These are phyloP conservation scores for Wickerhamomyces chambardii DNA, from an alignment of 805 yeast species.

Conservation along the genomic window DNA sequence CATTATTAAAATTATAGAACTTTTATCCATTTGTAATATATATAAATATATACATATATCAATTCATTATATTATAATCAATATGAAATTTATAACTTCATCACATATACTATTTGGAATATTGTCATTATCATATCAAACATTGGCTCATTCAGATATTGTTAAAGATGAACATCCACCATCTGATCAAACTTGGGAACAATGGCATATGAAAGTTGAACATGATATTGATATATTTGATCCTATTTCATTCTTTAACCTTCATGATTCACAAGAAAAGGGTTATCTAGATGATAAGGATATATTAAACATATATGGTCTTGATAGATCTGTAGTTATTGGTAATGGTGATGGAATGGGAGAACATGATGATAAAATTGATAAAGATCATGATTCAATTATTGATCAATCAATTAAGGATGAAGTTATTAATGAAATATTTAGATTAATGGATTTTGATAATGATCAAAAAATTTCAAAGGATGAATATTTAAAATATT, in stretches of 20 bases:
- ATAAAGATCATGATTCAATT: conserved; percentile 47
- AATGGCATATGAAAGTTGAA: conserved; percentile 88
- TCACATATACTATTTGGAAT: too few species aligned
- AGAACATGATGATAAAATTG: conserved; percentile 52
- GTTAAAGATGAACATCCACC: too few species aligned
- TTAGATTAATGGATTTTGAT: conserved; percentile 55
- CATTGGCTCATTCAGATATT: too few species aligned
- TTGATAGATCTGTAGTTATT: conserved; percentile 58
- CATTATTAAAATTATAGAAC: too few species aligned
- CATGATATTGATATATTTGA: conserved; percentile 73
- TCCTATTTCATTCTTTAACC: conserved; percentile 63
- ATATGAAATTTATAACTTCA: too few species aligned
- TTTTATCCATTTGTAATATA: too few species aligned
- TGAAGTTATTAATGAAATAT: conserved; percentile 44
- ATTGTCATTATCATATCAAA: too few species aligned
- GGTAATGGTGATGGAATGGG: conserved; percentile 94
- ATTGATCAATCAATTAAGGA: conserved; percentile 43
- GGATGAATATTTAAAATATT: conserved; percentile 62
- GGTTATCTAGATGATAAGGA: conserved; percentile 52
- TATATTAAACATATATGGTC: conserved; percentile 74
- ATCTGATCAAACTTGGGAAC: conserved; percentile 57
- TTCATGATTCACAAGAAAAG: conserved; percentile 65
- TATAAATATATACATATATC: too few species aligned
- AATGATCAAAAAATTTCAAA: conserved; percentile 54
- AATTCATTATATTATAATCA: too few species aligned